phyloP scores from a whole-genome alignment of 352 stramenopile species.

The Aphanomyces astaci region DNA sequence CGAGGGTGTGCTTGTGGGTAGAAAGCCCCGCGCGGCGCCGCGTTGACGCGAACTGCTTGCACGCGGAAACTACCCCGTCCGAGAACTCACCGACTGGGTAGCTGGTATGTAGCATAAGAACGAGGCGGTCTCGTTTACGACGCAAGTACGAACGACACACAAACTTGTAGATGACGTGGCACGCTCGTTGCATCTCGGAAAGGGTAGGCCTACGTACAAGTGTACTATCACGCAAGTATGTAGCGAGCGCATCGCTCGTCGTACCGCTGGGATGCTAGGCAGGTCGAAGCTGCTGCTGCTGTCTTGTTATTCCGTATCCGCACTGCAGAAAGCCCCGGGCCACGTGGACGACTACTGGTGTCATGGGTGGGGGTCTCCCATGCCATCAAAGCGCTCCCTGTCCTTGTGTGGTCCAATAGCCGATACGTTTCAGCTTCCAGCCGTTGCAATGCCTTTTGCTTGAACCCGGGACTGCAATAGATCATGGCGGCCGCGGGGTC shows the following conservation, averaged over 20 bases:
- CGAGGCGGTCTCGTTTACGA: not conserved
- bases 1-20: too few species aligned
- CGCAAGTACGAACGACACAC: constrained; percentile 1
- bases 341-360: not conserved
- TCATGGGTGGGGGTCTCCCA: too few species aligned
- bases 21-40: not conserved
- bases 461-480: not conserved
- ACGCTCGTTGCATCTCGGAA: not conserved
- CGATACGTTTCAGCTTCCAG: constrained; percentile 5
- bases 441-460: not conserved
- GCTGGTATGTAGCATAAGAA: not conserved
- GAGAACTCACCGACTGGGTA: not conserved
- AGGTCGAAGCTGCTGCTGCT: not conserved
- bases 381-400: not conserved
- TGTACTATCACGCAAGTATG: not conserved
- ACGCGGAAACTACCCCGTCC: not conserved
- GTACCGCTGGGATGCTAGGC: not conserved
- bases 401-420: not conserved
- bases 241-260: not conserved
- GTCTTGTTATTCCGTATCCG: not conserved
- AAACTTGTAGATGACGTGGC: constrained; percentile 6
- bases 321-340: not conserved
- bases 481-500: not conserved
- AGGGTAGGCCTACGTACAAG: not conserved
- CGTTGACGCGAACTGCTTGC: not conserved